These are phyloP conservation scores for Albatrellus ellisii DNA, from an alignment of 768 basidiomycete species.

Conservation along the genomic window DNA sequence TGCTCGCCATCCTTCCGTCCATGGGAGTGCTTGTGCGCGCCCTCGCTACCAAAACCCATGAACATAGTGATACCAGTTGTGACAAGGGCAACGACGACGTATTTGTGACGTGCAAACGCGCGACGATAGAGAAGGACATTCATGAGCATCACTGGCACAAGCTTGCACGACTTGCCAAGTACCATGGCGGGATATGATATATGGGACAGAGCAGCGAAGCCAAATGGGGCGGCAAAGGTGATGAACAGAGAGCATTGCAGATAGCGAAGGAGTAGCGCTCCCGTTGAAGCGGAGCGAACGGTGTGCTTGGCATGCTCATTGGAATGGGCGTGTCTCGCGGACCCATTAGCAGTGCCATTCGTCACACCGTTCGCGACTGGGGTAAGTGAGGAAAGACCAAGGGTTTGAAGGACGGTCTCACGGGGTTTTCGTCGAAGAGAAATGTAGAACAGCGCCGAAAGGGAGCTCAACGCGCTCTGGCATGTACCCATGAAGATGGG, in stretches of 20 bases:
- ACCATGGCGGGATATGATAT: constrained; percentile 99
- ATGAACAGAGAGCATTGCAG: constrained; percentile 81
- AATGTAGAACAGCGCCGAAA: constrained; percentile 72
- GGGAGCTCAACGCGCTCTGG: constrained; percentile 66
- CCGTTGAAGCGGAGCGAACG: constrained; percentile 21
- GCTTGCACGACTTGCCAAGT: constrained; percentile 96
- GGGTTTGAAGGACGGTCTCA: constrained; percentile 37
- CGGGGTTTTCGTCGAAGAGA: constrained; percentile 41
- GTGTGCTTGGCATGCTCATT: constrained; percentile 17
- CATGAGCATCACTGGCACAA: constrained; percentile 97
- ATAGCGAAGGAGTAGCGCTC: constrained; percentile 54
- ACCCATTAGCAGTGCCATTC: constrained; percentile 27
- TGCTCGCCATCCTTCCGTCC: constrained; percentile 23
- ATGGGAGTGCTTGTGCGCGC: constrained; percentile 25
- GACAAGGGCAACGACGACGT: constrained; percentile 88
- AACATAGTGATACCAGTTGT: constrained; percentile 86
- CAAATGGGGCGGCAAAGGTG: constrained; percentile 87
- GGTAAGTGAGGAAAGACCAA: constrained; percentile 41
- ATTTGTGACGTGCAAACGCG: constrained; percentile 87
- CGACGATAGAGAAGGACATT: constrained; percentile 93
- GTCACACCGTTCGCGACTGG: constrained; percentile 14
- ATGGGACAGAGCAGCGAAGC: constrained; percentile 88
- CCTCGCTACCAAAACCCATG: constrained; percentile 75
- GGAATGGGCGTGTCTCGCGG: constrained; percentile 12
- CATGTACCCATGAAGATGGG: constrained; percentile 76